Evolutionary conservation across 2,329 filamentous ascomycete genomes (phyloP).

Genomic region (Ascochyta rabiei): DNA sequence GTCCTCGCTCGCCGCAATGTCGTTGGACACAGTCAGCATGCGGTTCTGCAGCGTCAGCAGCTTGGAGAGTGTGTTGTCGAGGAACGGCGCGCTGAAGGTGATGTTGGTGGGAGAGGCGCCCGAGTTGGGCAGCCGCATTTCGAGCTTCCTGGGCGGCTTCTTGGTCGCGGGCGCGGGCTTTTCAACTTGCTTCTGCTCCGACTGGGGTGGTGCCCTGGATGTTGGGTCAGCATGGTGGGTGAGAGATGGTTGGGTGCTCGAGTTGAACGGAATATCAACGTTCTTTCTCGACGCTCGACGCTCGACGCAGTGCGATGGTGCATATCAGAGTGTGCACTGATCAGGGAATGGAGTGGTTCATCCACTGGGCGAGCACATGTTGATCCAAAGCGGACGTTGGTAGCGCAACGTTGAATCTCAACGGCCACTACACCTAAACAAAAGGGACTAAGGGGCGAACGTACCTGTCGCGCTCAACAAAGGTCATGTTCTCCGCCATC

Average conservation of each 20-base stretch:
- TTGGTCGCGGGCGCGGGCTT: conserved; percentile 33
- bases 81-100: conserved; percentile 59
- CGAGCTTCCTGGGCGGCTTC: conserved; percentile 56
- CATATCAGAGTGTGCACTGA: not conserved
- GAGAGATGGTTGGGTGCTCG: not conserved
- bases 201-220: conserved; percentile 24
- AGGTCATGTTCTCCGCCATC: conserved; percentile 60
- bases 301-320: not conserved
- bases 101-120: conserved; percentile 47
- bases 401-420: conserved; percentile 19
- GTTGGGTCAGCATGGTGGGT: conserved; percentile 14
- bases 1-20: conserved; percentile 53
- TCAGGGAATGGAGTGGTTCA: not conserved
- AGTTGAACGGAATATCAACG: not conserved
- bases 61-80: conserved; percentile 59
- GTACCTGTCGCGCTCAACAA: conserved; percentile 54
- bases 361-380: not conserved
- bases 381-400: conserved; percentile 6
- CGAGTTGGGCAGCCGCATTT: conserved; percentile 53
- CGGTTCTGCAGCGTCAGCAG: conserved; percentile 57
- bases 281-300: no score
- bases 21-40: conserved; percentile 56
- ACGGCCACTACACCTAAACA: conserved; percentile 21
- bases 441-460: conserved; percentile 3
- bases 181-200: conserved; percentile 25